Conservation (phyloP, 345 rosid genomes). For the Rhodamnia rubescens region DNA sequence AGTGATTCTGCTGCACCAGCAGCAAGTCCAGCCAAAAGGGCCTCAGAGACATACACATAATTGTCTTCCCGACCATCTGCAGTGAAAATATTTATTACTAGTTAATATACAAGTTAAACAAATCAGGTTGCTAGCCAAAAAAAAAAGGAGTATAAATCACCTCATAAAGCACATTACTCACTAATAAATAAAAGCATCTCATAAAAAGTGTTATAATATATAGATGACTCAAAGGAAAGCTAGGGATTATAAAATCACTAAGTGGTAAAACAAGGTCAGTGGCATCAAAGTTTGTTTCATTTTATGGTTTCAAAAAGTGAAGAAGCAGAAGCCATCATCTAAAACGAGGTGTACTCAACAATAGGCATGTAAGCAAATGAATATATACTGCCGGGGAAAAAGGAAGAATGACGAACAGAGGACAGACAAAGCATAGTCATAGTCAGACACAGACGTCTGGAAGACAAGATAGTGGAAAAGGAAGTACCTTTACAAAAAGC, state of each 20-base stretch:
- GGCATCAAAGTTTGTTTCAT: neutral
- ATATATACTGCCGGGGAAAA: neutral
- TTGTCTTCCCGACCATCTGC: slow-evolving; percentile 83
- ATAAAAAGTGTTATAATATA: neutral
- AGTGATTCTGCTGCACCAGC: slow-evolving; percentile 79
- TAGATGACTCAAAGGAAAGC: neutral
- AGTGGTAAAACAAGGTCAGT: neutral
- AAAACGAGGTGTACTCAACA: neutral
- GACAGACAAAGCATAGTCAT: neutral
- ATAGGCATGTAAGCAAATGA: neutral
- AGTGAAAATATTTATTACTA: neutral
- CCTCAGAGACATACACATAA: slow-evolving; percentile 57
- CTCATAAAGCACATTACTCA: neutral
- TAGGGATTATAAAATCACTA: neutral
- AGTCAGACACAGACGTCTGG: neutral
- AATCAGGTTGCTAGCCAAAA: neutral
- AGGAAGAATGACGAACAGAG: neutral
- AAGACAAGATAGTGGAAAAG: neutral
- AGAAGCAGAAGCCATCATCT: neutral
- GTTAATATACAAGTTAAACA: neutral
- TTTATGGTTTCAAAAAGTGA: neutral
- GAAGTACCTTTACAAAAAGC: slow-evolving; percentile 70
- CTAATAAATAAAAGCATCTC: neutral
- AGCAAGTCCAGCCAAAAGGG: slow-evolving; percentile 64
- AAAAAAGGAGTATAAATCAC: neutral